Evolutionary conservation across 108 stramenopile genomes (phyloP), one percentile per base, ranked within the genome.

Genomic region (Schizochytrium sp.): DNA sequence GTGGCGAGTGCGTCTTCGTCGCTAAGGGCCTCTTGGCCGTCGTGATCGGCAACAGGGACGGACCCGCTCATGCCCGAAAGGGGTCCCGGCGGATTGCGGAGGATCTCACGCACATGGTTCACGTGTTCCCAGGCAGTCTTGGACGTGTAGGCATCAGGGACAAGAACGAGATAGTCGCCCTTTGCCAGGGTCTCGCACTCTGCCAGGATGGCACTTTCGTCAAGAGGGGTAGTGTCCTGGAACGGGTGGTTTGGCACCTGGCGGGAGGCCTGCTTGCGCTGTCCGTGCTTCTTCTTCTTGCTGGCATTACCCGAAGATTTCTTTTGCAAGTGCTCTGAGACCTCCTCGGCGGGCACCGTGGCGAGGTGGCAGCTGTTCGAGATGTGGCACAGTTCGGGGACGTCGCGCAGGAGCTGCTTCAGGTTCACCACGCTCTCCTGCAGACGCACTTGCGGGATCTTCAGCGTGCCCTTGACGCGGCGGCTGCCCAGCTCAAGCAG

Each of bases 111-210:
- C 48, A 91, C 90, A 53, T 90, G 90, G 16, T 87, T 34, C 41
- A 92, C 89, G 71, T 92, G 92, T 48, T 90, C 90, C 72, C 92
- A 87, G 5, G 91, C 92, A 29, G 89, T 91, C 72, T 88, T 60
- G 47, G 87, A 72, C 12, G 87, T 89, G 88, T 91, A 92, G 51
- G 76, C 43, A 44, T 91, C 91, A 25, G 91, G 89, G 34, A 91
- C 90, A 90, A 92, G 91, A 8, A 89, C 44, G 6, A 92, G 34
- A 48, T 91, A 89, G 28, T 87, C 19, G 69, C 63, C 57, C 4
- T 14, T 12, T 4, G 28, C 48, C 41, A 89, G 87, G 25, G 76
- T 19, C 90, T n/a, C 60, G 1, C 45, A 88, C 91, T 87, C 90
- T 18, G 16, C 88, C 89, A 29, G 58, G 60, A 29, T 83, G 51